Evolutionary conservation across 805 yeast genomes (phyloP).

Genomic region (Metschnikowia reukaufii): DNA sequence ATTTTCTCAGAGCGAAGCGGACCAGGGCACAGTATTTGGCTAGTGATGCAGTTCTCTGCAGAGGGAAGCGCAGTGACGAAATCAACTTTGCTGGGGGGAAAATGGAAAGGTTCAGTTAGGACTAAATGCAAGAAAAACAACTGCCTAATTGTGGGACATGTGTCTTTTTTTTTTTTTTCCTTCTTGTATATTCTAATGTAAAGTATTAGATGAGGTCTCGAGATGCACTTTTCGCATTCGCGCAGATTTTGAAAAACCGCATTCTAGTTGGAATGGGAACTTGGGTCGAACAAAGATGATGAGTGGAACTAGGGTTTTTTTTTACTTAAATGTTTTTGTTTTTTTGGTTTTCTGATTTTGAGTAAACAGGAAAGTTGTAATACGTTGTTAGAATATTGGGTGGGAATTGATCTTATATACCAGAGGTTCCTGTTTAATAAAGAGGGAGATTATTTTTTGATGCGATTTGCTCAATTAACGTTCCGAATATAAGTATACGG

Average conservation of each 20-base stretch:
- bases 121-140: not conserved
- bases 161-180: not conserved
- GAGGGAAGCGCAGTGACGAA: slow-evolving; percentile 5
- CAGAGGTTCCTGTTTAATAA: too few species aligned
- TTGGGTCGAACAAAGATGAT: too few species aligned
- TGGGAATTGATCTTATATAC: too few species aligned
- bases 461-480: too few species aligned
- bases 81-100: slow-evolving; percentile 10
- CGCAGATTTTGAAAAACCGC: not conserved
- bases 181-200: not conserved
- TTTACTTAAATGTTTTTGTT: too few species aligned
- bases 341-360: too few species aligned
- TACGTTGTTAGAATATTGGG: too few species aligned
- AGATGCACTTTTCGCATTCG: not conserved
- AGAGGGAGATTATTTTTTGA: too few species aligned
- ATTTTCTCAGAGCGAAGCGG: slow-evolving; percentile 10
- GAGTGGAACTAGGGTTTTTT: too few species aligned
- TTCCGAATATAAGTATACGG: too few species aligned
- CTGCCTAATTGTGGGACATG: not conserved
- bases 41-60: slow-evolving; percentile 11
- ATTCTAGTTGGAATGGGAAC: not conserved
- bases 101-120: not conserved
- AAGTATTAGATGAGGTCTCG: not conserved
- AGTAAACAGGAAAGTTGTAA: too few species aligned
- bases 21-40: slow-evolving; percentile 5